Base-by-base conservation (phyloP, 805 yeast species). In the Ogataea sp. region DNA sequence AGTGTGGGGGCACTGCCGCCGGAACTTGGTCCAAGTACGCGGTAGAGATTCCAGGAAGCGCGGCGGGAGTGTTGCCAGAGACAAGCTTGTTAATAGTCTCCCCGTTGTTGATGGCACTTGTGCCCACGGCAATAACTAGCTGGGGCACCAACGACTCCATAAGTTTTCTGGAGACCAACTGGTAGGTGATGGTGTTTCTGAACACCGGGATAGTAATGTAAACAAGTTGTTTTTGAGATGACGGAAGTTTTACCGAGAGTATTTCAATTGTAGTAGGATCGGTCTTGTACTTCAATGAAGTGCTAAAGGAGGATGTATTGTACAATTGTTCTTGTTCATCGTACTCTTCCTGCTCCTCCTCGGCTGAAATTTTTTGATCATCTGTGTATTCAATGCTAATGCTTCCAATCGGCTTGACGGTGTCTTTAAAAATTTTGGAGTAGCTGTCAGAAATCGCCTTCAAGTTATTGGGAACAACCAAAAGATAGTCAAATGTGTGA, bases 311-410 rank as follows among this genome's bases (percentile, higher is more conserved):
- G n/a, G n/a, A n/a, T n/a, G n/a, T n/a, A n/a, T n/a, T n/a, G 51
- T 73, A 73, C 36, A 73, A 57, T 47, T 72, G 78, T 42, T 70
- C 74, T 38, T 68, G 72, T 39, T 71, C 77, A 44, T 71, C 74
- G 42, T 55, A 70, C 11, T 47, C 51, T 4, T 32, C 42, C 2
- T 49, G 59, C 8, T 46, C 45, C 2, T 47, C 53, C 1, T 37
- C 42, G 2, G n/a, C n/a, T n/a, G n/a, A n/a, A n/a, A n/a, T n/a
- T n/a, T 43, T 37, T 3, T 41, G 34, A n/a, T 25, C 33, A 14
- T 14, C 27, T 4, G n/a, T 9, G 16, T 18, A 7, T 11, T 31
- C 34, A 10, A 18, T 17, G 20, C 20, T 20, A 14, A 32, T 32
- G 6, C 9, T 4, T 15, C 28, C 27, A 4, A 23, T 21, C 11